These are phyloP conservation scores for Apiospora kogelbergensis DNA, from an alignment of 2,329 filamentous ascomycete species.

Conservation along the genomic window DNA sequence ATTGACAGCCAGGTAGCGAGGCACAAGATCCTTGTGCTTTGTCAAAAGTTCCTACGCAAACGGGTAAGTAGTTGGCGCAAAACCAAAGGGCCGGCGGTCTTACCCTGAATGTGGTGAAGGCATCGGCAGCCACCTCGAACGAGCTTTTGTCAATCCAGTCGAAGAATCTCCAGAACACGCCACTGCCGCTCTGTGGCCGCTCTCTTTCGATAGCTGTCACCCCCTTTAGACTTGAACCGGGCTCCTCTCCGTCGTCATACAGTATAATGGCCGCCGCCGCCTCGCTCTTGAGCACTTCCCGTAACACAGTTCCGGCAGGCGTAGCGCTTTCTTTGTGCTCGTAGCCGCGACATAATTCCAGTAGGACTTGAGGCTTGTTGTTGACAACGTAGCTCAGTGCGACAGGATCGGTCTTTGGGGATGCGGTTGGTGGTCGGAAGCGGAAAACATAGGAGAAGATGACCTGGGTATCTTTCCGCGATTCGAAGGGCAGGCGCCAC, in stretches of 20 bases:
- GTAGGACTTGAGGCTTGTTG: conserved; percentile 80
- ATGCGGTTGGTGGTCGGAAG: conserved; percentile 72
- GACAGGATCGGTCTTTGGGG: conserved; percentile 71
- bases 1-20: conserved; percentile 83
- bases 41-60: conserved; percentile 80
- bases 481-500: conserved; percentile 87
- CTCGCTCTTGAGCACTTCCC: conserved; percentile 88
- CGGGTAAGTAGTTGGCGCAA: not conserved
- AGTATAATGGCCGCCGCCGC: conserved; percentile 87
- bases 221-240: conserved; percentile 71
- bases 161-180: conserved; percentile 96
- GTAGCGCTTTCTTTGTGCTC: conserved; percentile 89
- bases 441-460: conserved; percentile 95
- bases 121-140: conserved; percentile 95
- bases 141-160: conserved; percentile 95
- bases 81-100: conserved; percentile 25
- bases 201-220: conserved; percentile 77
- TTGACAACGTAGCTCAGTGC: conserved; percentile 88
- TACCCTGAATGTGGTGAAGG: conserved; percentile 95
- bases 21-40: conserved; percentile 88
- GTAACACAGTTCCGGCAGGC: conserved; percentile 83
- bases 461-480: conserved; percentile 91
- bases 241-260: conserved; percentile 80
- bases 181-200: conserved; percentile 71
- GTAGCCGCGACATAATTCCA: conserved; percentile 87